Evolutionary conservation across 495 filamentous ascomycete genomes (phyloP), one percentile per base, ranked within the genome.

Genomic region (Cercophora samala): DNA sequence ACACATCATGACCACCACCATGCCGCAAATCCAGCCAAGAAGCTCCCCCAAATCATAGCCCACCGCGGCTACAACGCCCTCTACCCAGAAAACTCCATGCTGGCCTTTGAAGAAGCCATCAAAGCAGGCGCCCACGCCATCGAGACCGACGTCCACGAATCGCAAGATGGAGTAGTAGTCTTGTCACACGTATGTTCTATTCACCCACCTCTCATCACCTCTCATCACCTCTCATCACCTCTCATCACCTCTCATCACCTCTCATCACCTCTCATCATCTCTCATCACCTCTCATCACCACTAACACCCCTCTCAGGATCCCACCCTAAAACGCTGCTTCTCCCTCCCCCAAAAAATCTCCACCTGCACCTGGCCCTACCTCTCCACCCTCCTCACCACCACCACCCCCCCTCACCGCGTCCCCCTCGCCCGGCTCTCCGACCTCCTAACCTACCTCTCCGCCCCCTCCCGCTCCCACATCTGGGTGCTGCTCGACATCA

Each of bases 401-500:
- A 77, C 83, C 65, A 84, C 85, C 53, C 92, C 92, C 2, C n/a
- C n/a, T n/a, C n/a, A n/a, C n/a, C 85, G 86, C 65, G 83, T 90
- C 69, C 81, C 82, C 0, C 91, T 97, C 85, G 86, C 92, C 1
- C 81, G 90, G 1, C 78, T 98, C 19, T 62, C 74, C n/a, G 94
- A 97, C 68, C 78, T 97, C 53, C 80, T 97, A 2, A 80, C 85
- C 55, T 94, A 88, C 65, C 74, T 98, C 42, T 73, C 83, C 1
- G 63, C 80, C 11, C 86, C 90, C 68, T 71, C 88, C 52, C 78
- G 93, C 3, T 97, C 90, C 69, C 72, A 89, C 53, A 79, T 93
- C 4, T 97, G 94, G 93, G 61, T 93, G 3, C 75, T 98, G 55
- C 81, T 98, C 0, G 94, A 98, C 74, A 91, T 98, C 72, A 98